These are phyloP conservation scores for Wickerhamiella cacticola DNA, from an alignment of 805 yeast genomes.

Conservation along the genomic window DNA sequence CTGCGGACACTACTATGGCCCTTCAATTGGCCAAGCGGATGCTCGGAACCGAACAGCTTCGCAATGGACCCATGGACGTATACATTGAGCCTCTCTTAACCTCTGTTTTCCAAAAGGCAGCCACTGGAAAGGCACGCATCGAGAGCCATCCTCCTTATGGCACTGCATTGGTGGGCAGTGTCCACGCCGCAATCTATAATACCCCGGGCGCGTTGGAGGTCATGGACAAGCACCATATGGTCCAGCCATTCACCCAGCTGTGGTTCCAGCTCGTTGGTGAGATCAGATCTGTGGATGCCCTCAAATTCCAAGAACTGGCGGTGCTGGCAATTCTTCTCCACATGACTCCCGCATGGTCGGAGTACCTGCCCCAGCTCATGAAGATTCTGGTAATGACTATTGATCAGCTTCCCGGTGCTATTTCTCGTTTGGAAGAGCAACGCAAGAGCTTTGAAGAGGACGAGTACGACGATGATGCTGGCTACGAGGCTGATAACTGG, in stretches of 20 bases:
- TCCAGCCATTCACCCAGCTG: constrained; percentile 42
- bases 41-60: constrained; percentile 25
- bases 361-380: constrained; percentile 38
- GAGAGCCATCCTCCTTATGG: constrained; percentile 31
- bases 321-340: constrained; percentile 39
- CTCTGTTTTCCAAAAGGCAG: constrained; percentile 14
- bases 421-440: constrained; percentile 49
- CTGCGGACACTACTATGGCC: constrained; percentile 36
- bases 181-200: constrained; percentile 52
- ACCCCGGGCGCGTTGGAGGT: constrained; percentile 45
- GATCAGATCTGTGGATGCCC: constrained; percentile 63
- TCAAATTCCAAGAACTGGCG: constrained; percentile 64
- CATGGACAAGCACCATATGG: constrained; percentile 36
- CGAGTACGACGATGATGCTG: constrained; percentile 30
- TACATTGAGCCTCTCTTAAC: constrained; percentile 15
- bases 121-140: constrained; percentile 11
- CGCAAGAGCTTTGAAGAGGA: constrained; percentile 37
- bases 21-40: constrained; percentile 36
- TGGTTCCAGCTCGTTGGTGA: constrained; percentile 54
- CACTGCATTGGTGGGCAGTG: constrained; percentile 45
- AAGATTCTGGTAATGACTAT: constrained; percentile 40
- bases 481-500: constrained; percentile 22
- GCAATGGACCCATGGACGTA: constrained; percentile 15
- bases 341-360: constrained; percentile 22
- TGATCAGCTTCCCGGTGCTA: constrained; percentile 58